Evolutionary conservation across 768 basidiomycete species (phyloP), one percentile per base, ranked within the genome.

Genomic region (Collybia sp.): DNA sequence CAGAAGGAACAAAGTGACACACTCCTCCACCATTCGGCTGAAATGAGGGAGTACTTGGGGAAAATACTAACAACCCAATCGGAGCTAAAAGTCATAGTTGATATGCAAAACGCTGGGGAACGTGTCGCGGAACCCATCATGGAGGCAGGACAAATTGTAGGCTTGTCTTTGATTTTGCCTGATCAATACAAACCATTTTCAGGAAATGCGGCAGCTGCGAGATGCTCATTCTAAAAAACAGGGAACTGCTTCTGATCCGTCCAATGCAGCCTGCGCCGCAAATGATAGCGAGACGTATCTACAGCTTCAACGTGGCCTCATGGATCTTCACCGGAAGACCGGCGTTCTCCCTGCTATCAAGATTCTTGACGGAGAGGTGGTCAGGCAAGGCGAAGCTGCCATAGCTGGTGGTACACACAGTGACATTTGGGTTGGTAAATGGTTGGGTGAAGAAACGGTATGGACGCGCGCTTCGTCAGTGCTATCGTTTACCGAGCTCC

Each of bases 401-500:
- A 56, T 75, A 35, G 73, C 73, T 12, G 74, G 75, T 38, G 80
- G 82, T 19, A 66, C 66, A 16, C 77, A 77, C 49, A 79, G 77
- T 54, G 73, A 80, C 43, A 69, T 83, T 34, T 82, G 68, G 63
- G 56, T 70, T 46, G 82, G 80, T 13, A 62, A 53, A 25, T 82
- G 80, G 81, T 55, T 82, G 12, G 72, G 66, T n/a, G 68, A 68
- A 51, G 70, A 76, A 53, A 78, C 75, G 64, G 79, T 74, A 45
- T 16, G 46, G 13, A 45, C 32, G n/a, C 5, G 12, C 30, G 6
- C 30, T 16, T 48, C 25, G 15, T 30, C 25, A 25, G 12, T 45
- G 30, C 30, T 38, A 25, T 17, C 31, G 9, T 42, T 30, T n/a
- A 43, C 25, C 25, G n/a, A 11, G 42, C 37, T 50, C 13, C 37